A percentile compares a stretch with the other conserved stretches of the same genome.
phyloP scores from a whole-genome alignment of 78 protist species.

The Emiliania huxleyi region DNA sequence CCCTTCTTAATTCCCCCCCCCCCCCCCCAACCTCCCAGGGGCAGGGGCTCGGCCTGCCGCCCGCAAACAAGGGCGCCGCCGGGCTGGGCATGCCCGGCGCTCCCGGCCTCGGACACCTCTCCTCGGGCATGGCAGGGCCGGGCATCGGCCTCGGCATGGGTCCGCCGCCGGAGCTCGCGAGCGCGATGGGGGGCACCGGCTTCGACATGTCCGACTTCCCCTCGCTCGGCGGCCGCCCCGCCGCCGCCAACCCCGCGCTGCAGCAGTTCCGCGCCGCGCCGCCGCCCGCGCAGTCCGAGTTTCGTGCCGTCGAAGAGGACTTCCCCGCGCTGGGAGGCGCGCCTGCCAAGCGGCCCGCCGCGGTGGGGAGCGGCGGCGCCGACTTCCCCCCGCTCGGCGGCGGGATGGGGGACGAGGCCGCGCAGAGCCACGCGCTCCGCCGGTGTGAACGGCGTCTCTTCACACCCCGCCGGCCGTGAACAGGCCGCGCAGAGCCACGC shows the following conservation, averaged over 20 bases:
- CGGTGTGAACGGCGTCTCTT: too few relatives aligned
- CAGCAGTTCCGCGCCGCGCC: not conserved
- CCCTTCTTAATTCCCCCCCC: too few relatives aligned
- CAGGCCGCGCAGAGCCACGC: not conserved
- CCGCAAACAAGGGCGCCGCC: not conserved
- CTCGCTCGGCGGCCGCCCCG: not conserved
- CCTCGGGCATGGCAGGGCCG: not conserved
- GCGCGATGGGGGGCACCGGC: not conserved
- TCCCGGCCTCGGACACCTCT: not conserved
- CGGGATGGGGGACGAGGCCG: too few relatives aligned
- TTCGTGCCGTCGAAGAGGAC: not conserved
- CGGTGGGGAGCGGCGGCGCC: too few relatives aligned
- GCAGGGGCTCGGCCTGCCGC: not conserved
- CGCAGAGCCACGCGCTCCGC: too few relatives aligned
- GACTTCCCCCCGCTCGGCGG: too few relatives aligned
- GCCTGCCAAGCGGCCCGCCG: too few relatives aligned
- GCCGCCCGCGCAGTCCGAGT: not conserved
- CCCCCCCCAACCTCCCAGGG: too few relatives aligned
- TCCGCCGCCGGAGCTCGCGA: not conserved
- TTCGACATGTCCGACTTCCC: conserved; percentile 12
- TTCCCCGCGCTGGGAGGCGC: conserved; percentile 31
- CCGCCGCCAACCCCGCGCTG: not conserved
- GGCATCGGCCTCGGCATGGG: not conserved
- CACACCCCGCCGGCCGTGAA: too few relatives aligned
- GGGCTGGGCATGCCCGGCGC: not conserved